phyloP scores from a whole-genome alignment of 176 grass and related monocot species.

The Oryza glaberrima region DNA sequence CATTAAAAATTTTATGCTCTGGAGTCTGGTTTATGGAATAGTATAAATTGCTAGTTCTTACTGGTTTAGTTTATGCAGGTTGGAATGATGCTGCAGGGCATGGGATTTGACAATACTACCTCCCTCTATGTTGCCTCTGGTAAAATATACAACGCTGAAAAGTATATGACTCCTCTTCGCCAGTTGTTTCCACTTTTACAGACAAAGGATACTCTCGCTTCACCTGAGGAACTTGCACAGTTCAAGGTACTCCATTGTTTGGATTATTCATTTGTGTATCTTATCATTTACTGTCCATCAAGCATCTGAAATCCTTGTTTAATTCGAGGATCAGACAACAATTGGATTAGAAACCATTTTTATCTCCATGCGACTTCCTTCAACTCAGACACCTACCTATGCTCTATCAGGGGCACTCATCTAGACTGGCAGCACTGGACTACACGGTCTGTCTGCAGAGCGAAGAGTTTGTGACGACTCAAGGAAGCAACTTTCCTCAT shows the following conservation, averaged over 20 bases:
- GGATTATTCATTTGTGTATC: neutral
- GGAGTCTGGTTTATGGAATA: neutral
- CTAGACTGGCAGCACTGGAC: conserved; percentile 81
- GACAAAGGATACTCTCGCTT: conserved; percentile 76
- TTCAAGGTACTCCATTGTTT: conserved; percentile 59
- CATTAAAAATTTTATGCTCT: neutral
- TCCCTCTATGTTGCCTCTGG: conserved; percentile 85
- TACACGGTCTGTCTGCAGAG: conserved; percentile 69
- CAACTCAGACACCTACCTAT: neutral
- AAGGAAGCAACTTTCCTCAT: conserved; percentile 96
- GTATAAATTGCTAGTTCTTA: conserved; percentile 25
- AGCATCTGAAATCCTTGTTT: neutral
- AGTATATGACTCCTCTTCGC: conserved; percentile 76
- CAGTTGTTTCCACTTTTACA: conserved; percentile 84
- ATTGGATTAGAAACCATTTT: neutral
- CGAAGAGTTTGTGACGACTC: conserved; percentile 82
- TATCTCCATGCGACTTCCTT: neutral
- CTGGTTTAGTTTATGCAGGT: conserved; percentile 59
- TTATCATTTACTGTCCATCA: neutral
- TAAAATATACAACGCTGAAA: conserved; percentile 74
- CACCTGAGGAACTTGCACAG: conserved; percentile 71
- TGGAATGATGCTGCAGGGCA: conserved; percentile 95
- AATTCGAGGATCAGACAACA: neutral
- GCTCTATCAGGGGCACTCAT: conserved; percentile 71
- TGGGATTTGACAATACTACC: conserved; percentile 88